These are phyloP conservation scores for Dictyostelium brefeldianum DNA, from an alignment of 78 protist species.

Conservation along the genomic window DNA sequence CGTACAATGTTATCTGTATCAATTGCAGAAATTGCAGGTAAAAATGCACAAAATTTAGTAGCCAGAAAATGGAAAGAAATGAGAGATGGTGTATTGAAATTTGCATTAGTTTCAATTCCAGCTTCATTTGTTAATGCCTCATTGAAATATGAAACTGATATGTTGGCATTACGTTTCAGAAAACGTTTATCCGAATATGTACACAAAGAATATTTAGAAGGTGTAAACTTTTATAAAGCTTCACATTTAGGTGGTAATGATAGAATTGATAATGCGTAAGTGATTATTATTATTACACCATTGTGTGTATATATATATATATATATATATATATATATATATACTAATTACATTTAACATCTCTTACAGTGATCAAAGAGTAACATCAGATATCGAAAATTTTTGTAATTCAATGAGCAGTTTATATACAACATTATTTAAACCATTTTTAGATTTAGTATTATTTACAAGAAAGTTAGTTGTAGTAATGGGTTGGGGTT, in stretches of 20 bases:
- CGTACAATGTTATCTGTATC: slow-evolving; percentile 83
- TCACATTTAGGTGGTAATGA: slow-evolving; percentile 74
- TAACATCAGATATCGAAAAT: slow-evolving; percentile 84
- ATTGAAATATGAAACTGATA: slow-evolving; percentile 75
- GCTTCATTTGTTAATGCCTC: slow-evolving; percentile 77
- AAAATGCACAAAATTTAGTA: slow-evolving; percentile 82
- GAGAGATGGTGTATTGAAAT: slow-evolving; percentile 61
- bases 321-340: not conserved
- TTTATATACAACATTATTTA: slow-evolving; percentile 80
- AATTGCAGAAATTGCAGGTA: slow-evolving; percentile 84
- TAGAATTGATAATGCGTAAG: slow-evolving; percentile 85
- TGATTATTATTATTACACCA: not conserved
- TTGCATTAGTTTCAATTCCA: slow-evolving; percentile 84
- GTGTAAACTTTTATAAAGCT: slow-evolving; percentile 88
- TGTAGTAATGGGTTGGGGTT: slow-evolving; percentile 82
- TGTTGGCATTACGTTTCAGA: slow-evolving; percentile 81
- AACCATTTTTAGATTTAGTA: slow-evolving; percentile 84
- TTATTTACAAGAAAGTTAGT: slow-evolving; percentile 77
- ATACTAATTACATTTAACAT: not conserved
- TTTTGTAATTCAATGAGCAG: slow-evolving; percentile 80
- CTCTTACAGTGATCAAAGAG: slow-evolving; percentile 85
- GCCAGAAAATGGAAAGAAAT: slow-evolving; percentile 74
- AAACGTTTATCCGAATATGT: slow-evolving; percentile 74
- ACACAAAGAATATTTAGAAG: slow-evolving; percentile 77
- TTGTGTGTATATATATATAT: no score